phyloP scores from a whole-genome alignment of 2,329 filamentous ascomycete species.

The Diaporthe sp. region DNA sequence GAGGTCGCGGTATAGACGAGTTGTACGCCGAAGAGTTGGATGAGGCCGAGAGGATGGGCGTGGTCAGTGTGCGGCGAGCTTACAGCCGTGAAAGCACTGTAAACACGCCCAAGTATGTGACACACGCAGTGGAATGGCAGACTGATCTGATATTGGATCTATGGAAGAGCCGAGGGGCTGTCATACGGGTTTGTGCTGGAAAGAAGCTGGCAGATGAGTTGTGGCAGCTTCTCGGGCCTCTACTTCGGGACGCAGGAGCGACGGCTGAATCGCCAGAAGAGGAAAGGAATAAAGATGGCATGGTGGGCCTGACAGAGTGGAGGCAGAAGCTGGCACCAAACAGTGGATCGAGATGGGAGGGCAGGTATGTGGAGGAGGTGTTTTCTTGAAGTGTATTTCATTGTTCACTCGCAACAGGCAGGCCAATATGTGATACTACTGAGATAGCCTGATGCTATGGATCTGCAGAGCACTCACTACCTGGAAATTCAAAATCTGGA shows the following conservation, averaged over 20 bases:
- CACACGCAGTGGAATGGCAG: not conserved
- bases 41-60: not conserved
- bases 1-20: slow-evolving; percentile 11
- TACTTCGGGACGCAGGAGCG: not conserved
- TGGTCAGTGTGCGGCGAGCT: slow-evolving; percentile 3
- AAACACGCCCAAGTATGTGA: not conserved
- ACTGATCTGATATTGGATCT: not conserved
- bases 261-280: not conserved
- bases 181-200: slow-evolving; percentile 1
- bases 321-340: slow-evolving; percentile 1
- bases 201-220: slow-evolving; percentile 8
- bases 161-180: not conserved
- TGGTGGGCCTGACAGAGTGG: not conserved
- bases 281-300: not conserved
- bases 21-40: not conserved
- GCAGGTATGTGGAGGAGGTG: slow-evolving; percentile 18
- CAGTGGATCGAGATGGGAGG: not conserved
- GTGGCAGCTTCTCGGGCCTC: slow-evolving; percentile 6
- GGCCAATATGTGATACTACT: not conserved
- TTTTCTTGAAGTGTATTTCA: not conserved
- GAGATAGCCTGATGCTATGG: too few species aligned
- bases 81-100: not conserved
- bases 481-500: not conserved
- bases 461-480: not conserved
- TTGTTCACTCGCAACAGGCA: not conserved